Base-by-base conservation (phyloP, 2,329 filamentous ascomycete species). In the Beauveria caledonica region DNA sequence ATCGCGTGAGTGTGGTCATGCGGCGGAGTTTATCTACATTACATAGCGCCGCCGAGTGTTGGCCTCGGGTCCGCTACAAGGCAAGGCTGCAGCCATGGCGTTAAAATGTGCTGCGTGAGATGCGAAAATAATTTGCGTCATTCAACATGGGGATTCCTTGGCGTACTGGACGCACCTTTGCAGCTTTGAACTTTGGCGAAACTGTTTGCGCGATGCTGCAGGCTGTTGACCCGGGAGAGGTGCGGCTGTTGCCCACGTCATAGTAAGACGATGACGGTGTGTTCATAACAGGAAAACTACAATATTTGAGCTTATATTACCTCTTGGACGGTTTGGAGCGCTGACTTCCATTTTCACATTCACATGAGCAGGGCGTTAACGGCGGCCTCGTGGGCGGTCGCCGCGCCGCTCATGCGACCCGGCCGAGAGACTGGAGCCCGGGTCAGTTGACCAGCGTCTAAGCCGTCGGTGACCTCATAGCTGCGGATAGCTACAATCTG, bases 361-460 rank as follows among this genome's bases (percentile, higher is more conserved):
- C 54, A 23, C 33, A 49, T 25, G 13, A 7, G 29, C 33, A 21
- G 45, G 56, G 56, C 56, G 46, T 29, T 4, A 44, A 33, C 25
- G 46, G 46, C 46, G 57, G 46, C 57, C 57, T 46, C 57, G 57
- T 53, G 49, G 29, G 19, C 27, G 57, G 39, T 29, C 44, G 21
- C n/a, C 19, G n/a, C 40, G 42, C 58, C 50, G 42, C 58, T 60
- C 58, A 60, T 29, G 58, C 58, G 58, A 60, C 58, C 50, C 50
- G 50, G 50, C 50, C 50, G 50, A 48, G 44, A 54, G 33, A 10
- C 50, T 23, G 29, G 42, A 42, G 21, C 8, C 33, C 40, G 15
- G 42, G 58, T 60, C 58, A 60, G 13, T 60, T 60, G 58, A 60
- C 58, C 49, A 54, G 13, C 8, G 5, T 21, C 19, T 5, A 19